phyloP scores from a whole-genome alignment of 169 alveolate genomes.

The Eimeria falciformis region DNA sequence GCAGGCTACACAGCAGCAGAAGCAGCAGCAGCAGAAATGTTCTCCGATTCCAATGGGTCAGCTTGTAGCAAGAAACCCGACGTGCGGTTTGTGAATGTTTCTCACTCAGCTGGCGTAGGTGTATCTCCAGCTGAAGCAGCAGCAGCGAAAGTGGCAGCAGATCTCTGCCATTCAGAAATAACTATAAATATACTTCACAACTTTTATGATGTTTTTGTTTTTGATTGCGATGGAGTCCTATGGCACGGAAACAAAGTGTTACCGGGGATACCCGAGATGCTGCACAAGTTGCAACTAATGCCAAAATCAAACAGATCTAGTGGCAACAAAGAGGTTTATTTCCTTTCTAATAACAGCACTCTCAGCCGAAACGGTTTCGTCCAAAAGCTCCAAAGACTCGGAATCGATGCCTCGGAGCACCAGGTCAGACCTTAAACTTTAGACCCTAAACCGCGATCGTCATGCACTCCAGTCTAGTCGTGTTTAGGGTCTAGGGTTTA shows the following conservation, averaged over 20 bases:
- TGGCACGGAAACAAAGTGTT: conserved; percentile 54
- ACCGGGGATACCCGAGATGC: conserved; percentile 85
- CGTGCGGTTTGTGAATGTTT: neutral
- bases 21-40: neutral
- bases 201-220: conserved; percentile 79
- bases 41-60: neutral
- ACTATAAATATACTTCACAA: conserved; percentile 27
- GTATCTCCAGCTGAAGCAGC: neutral
- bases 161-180: neutral
- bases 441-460: neutral
- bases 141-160: conserved; percentile 24
- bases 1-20: conserved; percentile 13
- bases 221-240: conserved; percentile 85
- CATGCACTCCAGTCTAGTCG: neutral
- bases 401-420: conserved; percentile 59
- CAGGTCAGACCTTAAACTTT: conserved; percentile 36
- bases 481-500: conserved; percentile 12
- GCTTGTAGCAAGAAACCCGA: neutral
- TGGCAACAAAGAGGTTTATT: conserved; percentile 73
- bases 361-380: conserved; percentile 78
- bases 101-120: neutral
- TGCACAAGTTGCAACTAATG: conserved; percentile 70
- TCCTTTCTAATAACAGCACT: conserved; percentile 82
- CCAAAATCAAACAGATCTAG: conserved; percentile 28
- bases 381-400: conserved; percentile 79